Evolutionary conservation across 208 protist species (phyloP).

Genomic region (Acanthamoeba rhysodes): DNA sequence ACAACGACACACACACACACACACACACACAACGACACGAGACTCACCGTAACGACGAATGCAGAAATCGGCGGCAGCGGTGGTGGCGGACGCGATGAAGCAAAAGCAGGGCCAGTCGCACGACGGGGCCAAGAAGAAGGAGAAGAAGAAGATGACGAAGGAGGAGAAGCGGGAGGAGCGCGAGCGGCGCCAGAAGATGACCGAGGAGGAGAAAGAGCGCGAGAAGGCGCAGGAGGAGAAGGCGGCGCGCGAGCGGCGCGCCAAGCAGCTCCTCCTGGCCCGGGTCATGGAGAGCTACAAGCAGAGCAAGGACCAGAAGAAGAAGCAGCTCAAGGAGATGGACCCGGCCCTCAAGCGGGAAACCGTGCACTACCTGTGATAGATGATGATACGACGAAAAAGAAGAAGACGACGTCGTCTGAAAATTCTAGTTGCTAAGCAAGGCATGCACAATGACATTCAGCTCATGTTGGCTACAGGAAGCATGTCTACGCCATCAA

Average conservation of each 20-base stretch:
- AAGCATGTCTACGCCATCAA: no score
- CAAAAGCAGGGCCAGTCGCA: neutral
- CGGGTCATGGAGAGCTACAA: constrained; percentile 2
- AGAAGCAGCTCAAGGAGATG: constrained; percentile 7
- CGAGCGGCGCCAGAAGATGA: constrained; percentile 2
- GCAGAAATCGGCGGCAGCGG: neutral
- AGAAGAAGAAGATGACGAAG: neutral
- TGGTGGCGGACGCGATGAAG: neutral
- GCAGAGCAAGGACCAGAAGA: neutral
- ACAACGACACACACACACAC: no score
- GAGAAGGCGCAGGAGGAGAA: neutral
- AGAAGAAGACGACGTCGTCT: neutral
- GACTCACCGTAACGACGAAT: no score
- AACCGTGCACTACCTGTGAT: neutral
- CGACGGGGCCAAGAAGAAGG: neutral
- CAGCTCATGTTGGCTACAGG: no score
- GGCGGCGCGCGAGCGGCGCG: neutral
- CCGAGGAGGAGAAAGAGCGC: neutral
- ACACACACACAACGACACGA: no score
- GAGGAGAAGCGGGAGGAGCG: constrained; percentile 1
- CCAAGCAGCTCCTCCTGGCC: constrained; percentile 8
- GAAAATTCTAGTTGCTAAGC: no score
- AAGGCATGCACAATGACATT: no score
- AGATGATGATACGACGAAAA: neutral
- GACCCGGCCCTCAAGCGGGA: neutral